Conservation (phyloP, 306 rosid genomes). For the Myrica gale region DNA sequence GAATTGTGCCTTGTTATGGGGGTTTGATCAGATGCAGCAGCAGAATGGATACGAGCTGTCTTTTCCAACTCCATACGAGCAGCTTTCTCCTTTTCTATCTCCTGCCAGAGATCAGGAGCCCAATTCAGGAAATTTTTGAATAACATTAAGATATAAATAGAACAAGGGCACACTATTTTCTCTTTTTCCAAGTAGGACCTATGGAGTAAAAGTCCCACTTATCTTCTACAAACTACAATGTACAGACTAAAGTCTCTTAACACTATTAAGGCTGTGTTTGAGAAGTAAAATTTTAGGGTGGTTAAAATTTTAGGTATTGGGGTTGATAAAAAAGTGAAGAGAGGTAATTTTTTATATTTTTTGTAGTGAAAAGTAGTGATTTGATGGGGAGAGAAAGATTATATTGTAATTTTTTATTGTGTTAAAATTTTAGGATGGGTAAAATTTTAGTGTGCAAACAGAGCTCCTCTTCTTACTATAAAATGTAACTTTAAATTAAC, state of each 20-base stretch:
- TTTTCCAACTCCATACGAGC: constrained; percentile 89
- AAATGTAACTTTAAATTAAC: background rate
- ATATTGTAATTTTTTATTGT: too few species aligned
- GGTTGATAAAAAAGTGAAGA: too few species aligned
- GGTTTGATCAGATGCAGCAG: constrained; percentile 57
- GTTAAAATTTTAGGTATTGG: too few species aligned
- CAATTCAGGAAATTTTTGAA: constrained; percentile 27
- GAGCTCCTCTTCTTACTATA: background rate
- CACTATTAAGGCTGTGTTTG: too few species aligned
- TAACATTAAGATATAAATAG: constrained; percentile 6
- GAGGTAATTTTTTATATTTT: too few species aligned
- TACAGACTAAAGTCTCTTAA: background rate
- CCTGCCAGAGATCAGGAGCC: constrained; percentile 52
- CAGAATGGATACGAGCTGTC: constrained; percentile 48
- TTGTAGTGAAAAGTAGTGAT: too few species aligned
- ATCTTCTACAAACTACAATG: background rate
- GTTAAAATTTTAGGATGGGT: too few species aligned
- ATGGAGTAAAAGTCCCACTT: background rate
- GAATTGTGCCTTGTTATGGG: constrained; percentile 51
- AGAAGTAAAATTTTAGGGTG: too few species aligned
- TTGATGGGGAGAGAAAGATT: too few species aligned
- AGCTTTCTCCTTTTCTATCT: constrained; percentile 88
- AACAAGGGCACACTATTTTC: background rate
- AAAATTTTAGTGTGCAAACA: too few species aligned
- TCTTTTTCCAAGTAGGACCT: background rate